Evolutionary conservation across 768 basidiomycete species (phyloP), one percentile per base, ranked within the genome.

Genomic region (Leccinum fibrillosum): DNA sequence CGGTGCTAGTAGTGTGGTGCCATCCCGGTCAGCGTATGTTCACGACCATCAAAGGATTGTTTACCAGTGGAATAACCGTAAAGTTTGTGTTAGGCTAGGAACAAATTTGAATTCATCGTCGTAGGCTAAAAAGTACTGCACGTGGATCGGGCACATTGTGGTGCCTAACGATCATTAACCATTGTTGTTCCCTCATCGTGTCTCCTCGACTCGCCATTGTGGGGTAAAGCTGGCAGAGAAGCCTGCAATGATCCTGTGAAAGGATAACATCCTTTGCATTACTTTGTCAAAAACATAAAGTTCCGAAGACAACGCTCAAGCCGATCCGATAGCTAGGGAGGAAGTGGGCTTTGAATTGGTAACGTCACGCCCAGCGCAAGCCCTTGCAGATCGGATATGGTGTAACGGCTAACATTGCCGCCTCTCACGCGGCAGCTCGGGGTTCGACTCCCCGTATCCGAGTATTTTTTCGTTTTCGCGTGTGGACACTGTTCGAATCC

Each of bases 341-440:
- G 19, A 45, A 45, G 0, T 45, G 11, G 11, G 19, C 19, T 45
- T n/a, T 45, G 21, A 23, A 23, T 45, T 28, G 26, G 26, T 28
- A 2, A 23, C 12, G 11, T 9, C 3, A 13, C 21, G 5, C 11
- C 9, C 0, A 4, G 4, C 13, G 21, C 6, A 3, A 3, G 1
- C 4, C 7, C 3, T 7, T 6, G 26, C 48, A 49, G 15, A 19
- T 72, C 75, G 75, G 80, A 74, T 84, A 82, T 82, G 81, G 81
- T 83, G 82, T 82, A 83, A 83, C 72, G 82, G 82, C 79, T 80
- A 83, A 80, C 82, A 82, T 83, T 82, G 76, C 81, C 80, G 82
- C 82, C 81, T 83, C 75, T 81, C 82, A 81, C 75, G 73, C 73
- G 73, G 75, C 65, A 75, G 75, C 71, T 76, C 74, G 74, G 75